Conservation (phyloP, 169 alveolate species). For the Neospora caninum region DNA sequence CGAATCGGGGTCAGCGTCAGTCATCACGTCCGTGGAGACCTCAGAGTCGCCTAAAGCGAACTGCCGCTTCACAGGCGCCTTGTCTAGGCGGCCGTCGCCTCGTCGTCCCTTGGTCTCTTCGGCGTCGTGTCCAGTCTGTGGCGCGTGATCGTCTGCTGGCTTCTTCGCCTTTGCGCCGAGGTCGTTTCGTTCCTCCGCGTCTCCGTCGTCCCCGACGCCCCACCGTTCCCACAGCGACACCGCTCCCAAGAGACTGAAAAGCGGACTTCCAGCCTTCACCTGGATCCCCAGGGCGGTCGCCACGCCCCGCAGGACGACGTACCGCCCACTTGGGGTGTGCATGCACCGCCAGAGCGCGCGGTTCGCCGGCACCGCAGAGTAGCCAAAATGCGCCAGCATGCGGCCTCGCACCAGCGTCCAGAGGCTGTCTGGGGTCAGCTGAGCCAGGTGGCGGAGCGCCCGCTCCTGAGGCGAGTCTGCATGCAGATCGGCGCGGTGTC, state of each 20-base stretch:
- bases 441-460: not conserved
- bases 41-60: not conserved
- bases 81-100: not conserved
- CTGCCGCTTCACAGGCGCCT: too few relatives aligned
- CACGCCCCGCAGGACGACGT: conserved; percentile 14
- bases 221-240: not conserved
- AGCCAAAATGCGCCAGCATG: not conserved
- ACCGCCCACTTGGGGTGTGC: not conserved
- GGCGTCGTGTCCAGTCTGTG: not conserved
- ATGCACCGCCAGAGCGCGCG: not conserved
- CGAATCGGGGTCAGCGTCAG: not conserved
- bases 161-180: not conserved
- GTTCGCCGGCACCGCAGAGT: not conserved
- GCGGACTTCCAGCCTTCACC: not conserved
- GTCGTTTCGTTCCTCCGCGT: not conserved
- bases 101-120: not conserved
- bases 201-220: not conserved
- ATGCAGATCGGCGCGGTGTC: not conserved
- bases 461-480: not conserved
- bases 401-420: not conserved
- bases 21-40: not conserved
- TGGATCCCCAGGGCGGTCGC: not conserved
- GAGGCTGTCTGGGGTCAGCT: not conserved
- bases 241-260: not conserved
- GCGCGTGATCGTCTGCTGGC: not conserved